Evolutionary conservation across 202 grass and related monocot species (phyloP).

Genomic region (Panicum virgatum): DNA sequence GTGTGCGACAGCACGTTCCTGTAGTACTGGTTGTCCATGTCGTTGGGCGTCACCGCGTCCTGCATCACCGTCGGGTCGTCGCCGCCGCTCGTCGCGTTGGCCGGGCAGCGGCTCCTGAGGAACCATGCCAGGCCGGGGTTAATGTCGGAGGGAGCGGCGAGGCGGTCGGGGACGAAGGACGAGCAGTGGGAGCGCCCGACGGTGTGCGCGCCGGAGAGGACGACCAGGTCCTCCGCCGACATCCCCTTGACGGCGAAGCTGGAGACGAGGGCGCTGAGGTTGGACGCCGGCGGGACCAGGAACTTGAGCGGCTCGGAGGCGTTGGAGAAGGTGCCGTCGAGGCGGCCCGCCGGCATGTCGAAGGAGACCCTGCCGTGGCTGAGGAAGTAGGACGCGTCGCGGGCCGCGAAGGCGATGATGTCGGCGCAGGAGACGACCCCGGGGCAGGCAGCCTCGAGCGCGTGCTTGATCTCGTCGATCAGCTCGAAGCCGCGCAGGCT

Average conservation of each 20-base stretch:
- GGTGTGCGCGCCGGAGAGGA: conserved; percentile 68
- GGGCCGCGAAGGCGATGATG: conserved; percentile 24
- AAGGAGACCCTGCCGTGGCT: background rate
- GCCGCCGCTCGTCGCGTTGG: background rate
- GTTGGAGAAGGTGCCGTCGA: conserved; percentile 27
- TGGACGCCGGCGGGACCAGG: background rate
- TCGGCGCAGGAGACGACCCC: conserved; percentile 22
- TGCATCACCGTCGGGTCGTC: conserved; percentile 32
- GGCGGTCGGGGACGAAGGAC: conserved; percentile 50
- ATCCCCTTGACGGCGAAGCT: conserved; percentile 1
- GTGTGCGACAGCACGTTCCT: conserved; percentile 30
- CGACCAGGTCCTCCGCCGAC: conserved; percentile 46
- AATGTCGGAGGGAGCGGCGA: conserved; percentile 45
- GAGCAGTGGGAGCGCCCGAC: conserved; percentile 61
- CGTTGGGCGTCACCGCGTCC: conserved; percentile 32
- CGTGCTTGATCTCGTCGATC: conserved; percentile 11
- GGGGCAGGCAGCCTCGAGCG: conserved; percentile 3
- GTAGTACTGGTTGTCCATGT: conserved; percentile 55
- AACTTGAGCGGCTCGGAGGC: conserved; percentile 15
- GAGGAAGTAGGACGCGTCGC: conserved; percentile 15
- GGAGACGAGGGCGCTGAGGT: conserved; percentile 8
- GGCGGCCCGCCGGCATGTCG: conserved; percentile 26
- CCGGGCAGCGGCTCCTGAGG: conserved; percentile 44
- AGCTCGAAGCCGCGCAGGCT: conserved; percentile 28
- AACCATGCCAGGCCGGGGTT: conserved; percentile 20